Base-by-base conservation (phyloP, 164 flowering plant genomes). In the Vitis rupestris region DNA sequence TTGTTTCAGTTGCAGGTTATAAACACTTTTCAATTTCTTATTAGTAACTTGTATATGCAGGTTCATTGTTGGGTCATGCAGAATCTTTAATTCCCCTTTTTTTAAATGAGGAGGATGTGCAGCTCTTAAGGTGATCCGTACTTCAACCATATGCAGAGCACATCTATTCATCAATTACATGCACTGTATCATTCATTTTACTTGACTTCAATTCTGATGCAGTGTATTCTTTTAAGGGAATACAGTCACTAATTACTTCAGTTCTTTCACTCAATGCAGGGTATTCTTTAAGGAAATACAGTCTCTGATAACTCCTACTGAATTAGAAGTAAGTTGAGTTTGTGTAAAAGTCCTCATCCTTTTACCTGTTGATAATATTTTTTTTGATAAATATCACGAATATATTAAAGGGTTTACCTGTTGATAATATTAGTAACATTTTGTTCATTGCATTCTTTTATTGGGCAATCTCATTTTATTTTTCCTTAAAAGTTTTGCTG, bases 61-160 rank as follows among this genome's bases (percentile, higher is more conserved):
- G 94, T 84, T 90, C 91, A 51, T 76, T 95, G 84, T 75, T 91
- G 79, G 81, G 84, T 69, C 96, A 93, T 73, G 92, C 99, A 19
- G 86, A 84, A 64, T 93, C 98, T 59, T 79, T 95, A 66, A 85
- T 87, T 77, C 99, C 99, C 23, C 75, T 65, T 60, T 86, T 79
- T 65, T 72, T 91, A 64, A 90, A 86, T 70, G 96, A 88, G 74
- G 98, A 95, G 31, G 98, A 95, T 82, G 84, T 93, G 48, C 89
- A 89, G 72, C 93, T 95, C 12, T 72, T 93, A 49, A 89, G 99
- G 99, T 93, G 71, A 81, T 69, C 44, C 44, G 2, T 37, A 6
- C 44, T 37, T 37, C 44, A 3, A 37, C 4, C 44, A 37, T 37
- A 37, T 37, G 44, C 7, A 37, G 44, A 37, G 44, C 4, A 37